These are phyloP conservation scores for Aspergillus chevalieri DNA, from an alignment of 2,329 filamentous ascomycete genomes.

Conservation along the genomic window DNA sequence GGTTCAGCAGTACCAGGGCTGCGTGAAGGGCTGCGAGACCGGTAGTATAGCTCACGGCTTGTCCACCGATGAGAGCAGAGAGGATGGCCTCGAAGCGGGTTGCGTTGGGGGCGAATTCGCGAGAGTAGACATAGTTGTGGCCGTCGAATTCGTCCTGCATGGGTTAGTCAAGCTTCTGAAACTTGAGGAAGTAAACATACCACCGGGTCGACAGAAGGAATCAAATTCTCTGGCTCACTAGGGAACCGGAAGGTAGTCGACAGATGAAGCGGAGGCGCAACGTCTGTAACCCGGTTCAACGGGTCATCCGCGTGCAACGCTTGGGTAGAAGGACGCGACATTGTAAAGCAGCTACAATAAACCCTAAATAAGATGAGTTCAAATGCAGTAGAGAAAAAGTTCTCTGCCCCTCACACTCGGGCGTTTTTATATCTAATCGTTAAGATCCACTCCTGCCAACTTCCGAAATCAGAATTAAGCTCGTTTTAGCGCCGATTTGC, in stretches of 20 bases:
- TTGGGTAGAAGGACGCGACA: background rate
- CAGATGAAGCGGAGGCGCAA: conserved; percentile 83
- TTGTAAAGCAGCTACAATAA: background rate
- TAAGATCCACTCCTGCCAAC: conserved; percentile 1
- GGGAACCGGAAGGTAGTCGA: conserved; percentile 85
- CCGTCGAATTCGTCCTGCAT: conserved; percentile 13
- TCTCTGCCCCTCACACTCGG: background rate
- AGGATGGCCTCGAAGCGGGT: conserved; percentile 81
- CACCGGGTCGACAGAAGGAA: conserved; percentile 46
- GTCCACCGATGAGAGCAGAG: conserved; percentile 57
- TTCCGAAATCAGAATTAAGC: background rate
- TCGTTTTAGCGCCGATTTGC: background rate
- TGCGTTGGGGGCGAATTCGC: conserved; percentile 70
- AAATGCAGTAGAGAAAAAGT: background rate
- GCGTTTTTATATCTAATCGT: background rate
- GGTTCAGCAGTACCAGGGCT: conserved; percentile 72
- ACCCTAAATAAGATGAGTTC: too few relatives aligned
- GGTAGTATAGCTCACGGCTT: conserved; percentile 71
- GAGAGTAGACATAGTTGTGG: conserved; percentile 70
- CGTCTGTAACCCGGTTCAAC: conserved; percentile 66
- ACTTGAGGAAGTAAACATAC: conserved; percentile 19
- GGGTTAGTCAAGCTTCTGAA: background rate
- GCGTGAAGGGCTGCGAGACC: conserved; percentile 86
- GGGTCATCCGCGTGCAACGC: conserved; percentile 75
- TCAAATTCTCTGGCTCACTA: conserved; percentile 60